These are phyloP conservation scores for Panellus pusillus DNA, from an alignment of 768 basidiomycete genomes.

Conservation along the genomic window DNA sequence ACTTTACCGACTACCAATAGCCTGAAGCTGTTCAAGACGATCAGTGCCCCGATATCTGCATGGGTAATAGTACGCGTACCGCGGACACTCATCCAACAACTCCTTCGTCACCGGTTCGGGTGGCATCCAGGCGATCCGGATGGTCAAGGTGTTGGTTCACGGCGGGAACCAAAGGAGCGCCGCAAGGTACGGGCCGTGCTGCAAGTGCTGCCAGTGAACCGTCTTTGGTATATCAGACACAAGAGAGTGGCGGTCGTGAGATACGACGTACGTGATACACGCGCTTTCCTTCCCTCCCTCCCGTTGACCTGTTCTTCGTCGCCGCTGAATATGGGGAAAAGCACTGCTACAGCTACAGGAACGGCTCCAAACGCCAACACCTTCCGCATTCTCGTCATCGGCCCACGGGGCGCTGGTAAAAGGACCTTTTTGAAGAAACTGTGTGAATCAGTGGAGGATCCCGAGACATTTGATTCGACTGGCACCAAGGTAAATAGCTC, in stretches of 20 bases:
- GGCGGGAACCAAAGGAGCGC: no score
- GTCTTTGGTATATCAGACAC: no score
- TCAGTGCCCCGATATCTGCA: neutral
- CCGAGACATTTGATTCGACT: constrained; percentile 17
- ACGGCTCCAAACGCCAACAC: no score
- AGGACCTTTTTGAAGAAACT: constrained; percentile 31
- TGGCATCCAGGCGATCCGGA: neutral
- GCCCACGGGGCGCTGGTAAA: constrained; percentile 32
- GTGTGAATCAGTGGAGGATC: constrained; percentile 25
- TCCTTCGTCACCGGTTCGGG: neutral
- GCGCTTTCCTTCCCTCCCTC: no score
- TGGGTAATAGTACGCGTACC: neutral
- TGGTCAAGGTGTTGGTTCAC: no score
- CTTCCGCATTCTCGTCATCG: constrained; percentile 33
- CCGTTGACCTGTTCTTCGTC: no score
- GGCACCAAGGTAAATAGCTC: constrained; percentile 20
- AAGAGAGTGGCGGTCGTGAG: no score
- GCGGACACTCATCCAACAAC: constrained; percentile 1
- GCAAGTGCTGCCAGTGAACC: no score
- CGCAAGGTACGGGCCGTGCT: no score
- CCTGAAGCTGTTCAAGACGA: neutral
- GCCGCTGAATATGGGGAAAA: no score
- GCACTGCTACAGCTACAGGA: no score
- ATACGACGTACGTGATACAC: no score
- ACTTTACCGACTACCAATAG: constrained; percentile 5